Evolutionary conservation across 1,139 yeast genomes (phyloP), one percentile per base, ranked within the genome.

Genomic region (Kluyveromyces marxianus): DNA sequence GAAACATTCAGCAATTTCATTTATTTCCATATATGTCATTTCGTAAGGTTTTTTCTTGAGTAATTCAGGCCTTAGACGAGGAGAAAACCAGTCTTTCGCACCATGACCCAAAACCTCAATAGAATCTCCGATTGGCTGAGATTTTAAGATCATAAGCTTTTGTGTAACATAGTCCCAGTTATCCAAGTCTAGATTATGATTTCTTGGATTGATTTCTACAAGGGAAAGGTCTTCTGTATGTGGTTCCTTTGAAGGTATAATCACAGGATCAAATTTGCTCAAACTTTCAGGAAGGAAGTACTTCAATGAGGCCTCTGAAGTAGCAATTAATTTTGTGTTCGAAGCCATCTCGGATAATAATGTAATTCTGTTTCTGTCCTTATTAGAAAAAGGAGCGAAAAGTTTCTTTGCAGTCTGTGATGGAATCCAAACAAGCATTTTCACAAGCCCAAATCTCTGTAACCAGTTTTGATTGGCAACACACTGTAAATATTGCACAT

Each of bases 401-500:
- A 85, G 69, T 61, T 84, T 85, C 48, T 65, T 68, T 1, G 90
- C 90, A 0, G 85, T 75, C 1, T 65, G 48, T 25, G 78, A 77
- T 3, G 81, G 77, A 7, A 79, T 69, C 75, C 86, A 75, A 31
- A 84, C 58, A 21, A 87, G 65, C 81, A 85, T 77, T 48, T 85
- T 69, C 2, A 85, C 88, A 44, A 84, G 70, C 0, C 96, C 96
- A 60, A 75, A 84, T 52, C 71, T 70, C 54, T 81, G 84, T 14
- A 86, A 62, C 96, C 96, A 87, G 57, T 84, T 85, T 43, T 75
- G 71, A 59, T 82, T 75, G 1, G 77, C 79, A 38, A 83, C 69
- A 61, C 95, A 85, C 55, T 74, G 74, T 31, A 85, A 63, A 80
- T 90, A 85, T 66, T 88, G 96, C 42, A 86, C 83, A 35, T 83